Percentiles rank a stretch among this genome's conserved stretches.
Evolutionary conservation across 805 yeast species (phyloP).

Genomic region (Debaryomyces prosopidis): DNA sequence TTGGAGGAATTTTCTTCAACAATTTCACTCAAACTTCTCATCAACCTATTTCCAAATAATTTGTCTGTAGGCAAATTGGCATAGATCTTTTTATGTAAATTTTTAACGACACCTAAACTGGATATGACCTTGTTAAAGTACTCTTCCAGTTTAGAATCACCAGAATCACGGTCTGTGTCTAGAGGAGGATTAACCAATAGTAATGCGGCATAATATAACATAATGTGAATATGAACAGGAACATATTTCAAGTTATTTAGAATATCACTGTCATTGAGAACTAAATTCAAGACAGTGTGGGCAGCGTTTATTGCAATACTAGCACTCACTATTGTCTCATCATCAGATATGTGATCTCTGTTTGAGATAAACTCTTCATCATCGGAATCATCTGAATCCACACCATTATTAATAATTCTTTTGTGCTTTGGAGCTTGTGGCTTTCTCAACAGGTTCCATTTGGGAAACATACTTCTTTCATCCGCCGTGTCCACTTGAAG

Average conservation of each 20-base stretch:
- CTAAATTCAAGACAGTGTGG: slow-evolving; percentile 57
- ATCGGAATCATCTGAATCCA: slow-evolving; percentile 14
- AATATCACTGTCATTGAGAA: slow-evolving; percentile 60
- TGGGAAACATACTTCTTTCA: slow-evolving; percentile 28
- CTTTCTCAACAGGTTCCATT: slow-evolving; percentile 21
- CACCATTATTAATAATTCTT: background rate
- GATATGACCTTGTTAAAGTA: slow-evolving; percentile 29
- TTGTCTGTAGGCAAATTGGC: slow-evolving; percentile 54
- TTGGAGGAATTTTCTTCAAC: slow-evolving; percentile 26
- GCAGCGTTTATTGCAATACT: slow-evolving; percentile 65
- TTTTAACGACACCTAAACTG: slow-evolving; percentile 43
- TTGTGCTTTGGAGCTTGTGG: background rate
- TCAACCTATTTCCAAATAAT: slow-evolving; percentile 47
- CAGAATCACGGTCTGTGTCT: slow-evolving; percentile 21
- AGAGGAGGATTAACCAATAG: slow-evolving; percentile 51
- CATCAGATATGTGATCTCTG: slow-evolving; percentile 31
- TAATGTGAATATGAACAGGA: slow-evolving; percentile 72
- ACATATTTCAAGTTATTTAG: slow-evolving; percentile 56
- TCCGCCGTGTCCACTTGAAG: slow-evolving; percentile 32
- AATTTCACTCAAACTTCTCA: slow-evolving; percentile 32
- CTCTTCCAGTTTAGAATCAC: slow-evolving; percentile 22
- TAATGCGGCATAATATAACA: slow-evolving; percentile 68
- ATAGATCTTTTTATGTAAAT: slow-evolving; percentile 42
- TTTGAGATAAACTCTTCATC: slow-evolving; percentile 36
- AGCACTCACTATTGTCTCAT: slow-evolving; percentile 35